phyloP scores from a whole-genome alignment of 2,329 filamentous ascomycete genomes.

The Nectriaceae sp. region DNA sequence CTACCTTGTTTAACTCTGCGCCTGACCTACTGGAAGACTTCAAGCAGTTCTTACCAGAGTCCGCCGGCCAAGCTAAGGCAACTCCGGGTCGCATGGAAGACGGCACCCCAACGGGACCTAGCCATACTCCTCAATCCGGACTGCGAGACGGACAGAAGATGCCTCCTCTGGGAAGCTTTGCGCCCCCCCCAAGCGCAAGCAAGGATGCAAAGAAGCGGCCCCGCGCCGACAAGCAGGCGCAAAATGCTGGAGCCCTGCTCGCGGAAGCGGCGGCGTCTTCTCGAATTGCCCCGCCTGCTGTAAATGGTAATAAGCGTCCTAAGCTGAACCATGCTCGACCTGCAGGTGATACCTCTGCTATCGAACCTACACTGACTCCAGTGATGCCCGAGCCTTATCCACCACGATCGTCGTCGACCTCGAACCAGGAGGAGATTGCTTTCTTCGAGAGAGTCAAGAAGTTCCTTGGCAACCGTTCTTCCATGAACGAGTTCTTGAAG shows the following conservation, averaged over 20 bases:
- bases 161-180: constrained; percentile 94
- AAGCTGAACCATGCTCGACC: constrained; percentile 73
- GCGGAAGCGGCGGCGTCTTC: constrained; percentile 43
- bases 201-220: constrained; percentile 92
- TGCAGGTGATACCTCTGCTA: constrained; percentile 57
- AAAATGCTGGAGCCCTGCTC: constrained; percentile 48
- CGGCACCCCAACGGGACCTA: constrained; percentile 41
- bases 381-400: constrained; percentile 84
- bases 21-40: constrained; percentile 97
- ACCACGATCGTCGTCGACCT: constrained; percentile 71
- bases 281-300: constrained; percentile 32
- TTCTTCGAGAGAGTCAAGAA: constrained; percentile 99
- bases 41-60: constrained; percentile 96
- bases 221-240: constrained; percentile 56
- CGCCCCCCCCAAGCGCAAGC: constrained; percentile 74
- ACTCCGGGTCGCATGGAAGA: constrained; percentile 62
- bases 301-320: constrained; percentile 60
- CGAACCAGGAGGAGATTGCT: constrained; percentile 79
- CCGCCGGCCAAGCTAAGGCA: constrained; percentile 57
- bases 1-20: constrained; percentile 87
- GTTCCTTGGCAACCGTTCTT: constrained; percentile 87
- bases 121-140: constrained; percentile 57
- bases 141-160: constrained; percentile 70
- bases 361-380: constrained; percentile 87
- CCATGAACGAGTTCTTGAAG: constrained; percentile 95